Conservation (phyloP, 192 early-diverging fungal species). For the Podila horticola region DNA sequence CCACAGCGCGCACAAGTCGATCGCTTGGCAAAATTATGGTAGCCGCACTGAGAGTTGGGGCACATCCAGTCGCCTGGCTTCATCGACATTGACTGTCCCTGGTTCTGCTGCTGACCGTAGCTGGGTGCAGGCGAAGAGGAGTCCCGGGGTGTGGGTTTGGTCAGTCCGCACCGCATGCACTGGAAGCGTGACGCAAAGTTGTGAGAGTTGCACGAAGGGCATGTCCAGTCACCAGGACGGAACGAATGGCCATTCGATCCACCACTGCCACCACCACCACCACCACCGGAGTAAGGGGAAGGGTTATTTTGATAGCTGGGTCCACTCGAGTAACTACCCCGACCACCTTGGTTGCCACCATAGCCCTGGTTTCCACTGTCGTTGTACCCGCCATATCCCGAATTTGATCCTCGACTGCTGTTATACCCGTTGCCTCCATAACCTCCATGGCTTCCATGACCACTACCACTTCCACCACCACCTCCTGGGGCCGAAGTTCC, state of each 20-base stretch:
- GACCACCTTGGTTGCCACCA: conserved; percentile 28
- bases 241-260: conserved; percentile 53
- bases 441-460: conserved; percentile 24
- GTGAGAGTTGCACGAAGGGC: conserved; percentile 70
- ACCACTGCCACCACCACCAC: conserved; percentile 26
- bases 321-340: background rate
- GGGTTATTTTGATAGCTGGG: conserved; percentile 16
- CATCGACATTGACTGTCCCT: conserved; percentile 20
- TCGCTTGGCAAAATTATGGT: conserved; percentile 63
- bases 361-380: conserved; percentile 18
- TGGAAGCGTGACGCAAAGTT: conserved; percentile 76
- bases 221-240: conserved; percentile 76
- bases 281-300: conserved; percentile 30
- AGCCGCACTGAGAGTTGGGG: conserved; percentile 54
- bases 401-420: conserved; percentile 12
- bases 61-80: conserved; percentile 65
- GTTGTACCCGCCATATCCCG: conserved; percentile 30
- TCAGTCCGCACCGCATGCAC: conserved; percentile 64
- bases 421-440: conserved; percentile 11
- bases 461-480: conserved; percentile 28
- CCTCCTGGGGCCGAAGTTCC: conserved; percentile 44
- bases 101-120: conserved; percentile 10
- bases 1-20: conserved; percentile 57
- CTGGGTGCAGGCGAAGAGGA: conserved; percentile 27
- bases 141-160: conserved; percentile 52